Evolutionary conservation across 23 red algal species (phyloP).

Genomic region (Gracilaria gracilis): DNA sequence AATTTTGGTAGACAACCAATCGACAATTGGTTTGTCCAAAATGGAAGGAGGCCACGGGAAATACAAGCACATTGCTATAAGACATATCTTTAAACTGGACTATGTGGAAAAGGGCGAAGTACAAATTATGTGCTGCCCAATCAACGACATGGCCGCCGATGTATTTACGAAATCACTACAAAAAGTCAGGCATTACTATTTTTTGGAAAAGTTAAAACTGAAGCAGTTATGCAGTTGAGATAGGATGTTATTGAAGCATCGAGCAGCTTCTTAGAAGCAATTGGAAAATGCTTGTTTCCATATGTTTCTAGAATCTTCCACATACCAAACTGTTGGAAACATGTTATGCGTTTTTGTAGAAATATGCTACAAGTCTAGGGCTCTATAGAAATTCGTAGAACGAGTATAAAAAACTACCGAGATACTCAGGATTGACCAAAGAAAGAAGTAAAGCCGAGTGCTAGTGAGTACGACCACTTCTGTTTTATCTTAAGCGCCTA

Average conservation of each 20-base stretch:
- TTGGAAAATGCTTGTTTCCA: constrained; percentile 4
- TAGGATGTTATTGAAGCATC: constrained; percentile 12
- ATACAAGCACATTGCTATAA: constrained; percentile 15
- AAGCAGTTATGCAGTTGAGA: constrained; percentile 9
- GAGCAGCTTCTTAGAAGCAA: constrained; percentile 17
- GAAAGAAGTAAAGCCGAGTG: constrained; percentile 26
- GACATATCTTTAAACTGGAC: constrained; percentile 34
- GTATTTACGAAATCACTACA: constrained; percentile 30
- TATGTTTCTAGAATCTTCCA: constrained; percentile 12
- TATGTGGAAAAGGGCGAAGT: constrained; percentile 14
- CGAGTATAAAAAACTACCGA: background rate
- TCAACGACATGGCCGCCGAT: constrained; percentile 6
- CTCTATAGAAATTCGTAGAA: background rate
- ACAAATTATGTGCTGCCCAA: constrained; percentile 11
- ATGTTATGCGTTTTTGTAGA: constrained; percentile 10
- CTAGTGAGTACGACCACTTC: background rate
- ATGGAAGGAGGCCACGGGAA: background rate
- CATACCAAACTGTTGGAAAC: background rate
- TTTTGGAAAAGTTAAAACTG: background rate
- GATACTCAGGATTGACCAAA: background rate
- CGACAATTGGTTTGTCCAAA: background rate
- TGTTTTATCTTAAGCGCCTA: too few species aligned
- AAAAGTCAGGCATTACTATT: background rate
- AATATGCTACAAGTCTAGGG: background rate
- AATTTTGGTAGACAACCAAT: constrained; percentile 9